A percentile compares a stretch with the other conserved stretches of the same genome.
Conservation (phyloP, 768 basidiomycete species). For the Boletus tylopilopsis region DNA sequence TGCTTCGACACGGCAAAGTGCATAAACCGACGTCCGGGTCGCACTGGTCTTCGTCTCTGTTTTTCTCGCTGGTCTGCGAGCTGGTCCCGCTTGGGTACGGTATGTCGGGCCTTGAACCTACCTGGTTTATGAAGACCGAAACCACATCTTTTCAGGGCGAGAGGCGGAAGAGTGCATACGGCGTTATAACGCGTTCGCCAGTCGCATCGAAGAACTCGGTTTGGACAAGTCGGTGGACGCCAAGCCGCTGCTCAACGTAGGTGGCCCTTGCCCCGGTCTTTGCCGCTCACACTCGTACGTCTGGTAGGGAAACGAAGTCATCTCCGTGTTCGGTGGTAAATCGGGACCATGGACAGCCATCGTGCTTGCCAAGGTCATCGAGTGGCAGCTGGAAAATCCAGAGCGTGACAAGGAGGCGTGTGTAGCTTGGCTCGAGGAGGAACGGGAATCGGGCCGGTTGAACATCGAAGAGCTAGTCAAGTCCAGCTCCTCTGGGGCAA, state of each 20-base stretch:
- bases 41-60: constrained; percentile 66
- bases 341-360: constrained; percentile 70
- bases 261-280: constrained; percentile 20
- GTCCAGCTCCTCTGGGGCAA: constrained; percentile 18
- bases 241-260: constrained; percentile 74
- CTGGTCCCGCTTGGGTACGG: constrained; percentile 52
- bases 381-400: constrained; percentile 87
- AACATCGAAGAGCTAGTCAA: constrained; percentile 25
- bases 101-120: constrained; percentile 10
- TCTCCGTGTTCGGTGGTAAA: constrained; percentile 48
- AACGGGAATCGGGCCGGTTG: constrained; percentile 47
- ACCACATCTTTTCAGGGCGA: constrained; percentile 33
- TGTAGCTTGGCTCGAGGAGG: constrained; percentile 60
- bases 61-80: constrained; percentile 77
- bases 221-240: constrained; percentile 61
- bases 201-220: constrained; percentile 56
- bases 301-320: constrained; percentile 68
- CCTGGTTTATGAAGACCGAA: background rate
- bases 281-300: background rate
- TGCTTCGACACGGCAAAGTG: constrained; percentile 63
- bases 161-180: constrained; percentile 47
- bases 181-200: constrained; percentile 63
- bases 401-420: constrained; percentile 63
- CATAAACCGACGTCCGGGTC: constrained; percentile 61
- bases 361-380: constrained; percentile 61